Percentiles rank a stretch among this genome's conserved stretches.
Conservation (phyloP, 2,329 filamentous ascomycete species). For the Diaporthe destruens region DNA sequence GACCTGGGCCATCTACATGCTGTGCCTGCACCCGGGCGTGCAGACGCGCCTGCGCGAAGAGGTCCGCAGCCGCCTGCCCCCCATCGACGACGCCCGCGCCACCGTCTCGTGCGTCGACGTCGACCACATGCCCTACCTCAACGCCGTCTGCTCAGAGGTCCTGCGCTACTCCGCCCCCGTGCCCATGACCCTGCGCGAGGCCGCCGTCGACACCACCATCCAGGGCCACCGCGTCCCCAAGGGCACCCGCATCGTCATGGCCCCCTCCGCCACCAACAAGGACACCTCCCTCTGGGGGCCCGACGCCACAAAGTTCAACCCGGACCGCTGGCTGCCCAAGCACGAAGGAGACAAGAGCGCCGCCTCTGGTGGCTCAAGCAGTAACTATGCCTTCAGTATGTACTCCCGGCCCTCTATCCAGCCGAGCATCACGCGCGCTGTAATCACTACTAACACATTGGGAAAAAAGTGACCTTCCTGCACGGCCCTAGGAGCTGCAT, state of each 20-base stretch:
- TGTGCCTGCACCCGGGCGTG: slow-evolving; percentile 74
- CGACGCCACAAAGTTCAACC: slow-evolving; percentile 81
- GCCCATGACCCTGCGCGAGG: slow-evolving; percentile 76
- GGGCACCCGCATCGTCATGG: slow-evolving; percentile 76
- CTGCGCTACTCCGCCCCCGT: slow-evolving; percentile 81
- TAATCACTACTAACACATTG: not conserved
- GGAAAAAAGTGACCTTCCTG: slow-evolving; percentile 78
- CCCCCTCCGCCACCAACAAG: slow-evolving; percentile 77
- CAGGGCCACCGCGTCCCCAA: slow-evolving; percentile 75
- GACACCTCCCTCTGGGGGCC: slow-evolving; percentile 79
- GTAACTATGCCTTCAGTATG: slow-evolving; percentile 75
- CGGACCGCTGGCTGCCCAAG: slow-evolving; percentile 77
- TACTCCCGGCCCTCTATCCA: not conserved
- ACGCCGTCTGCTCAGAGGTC: slow-evolving; percentile 83
- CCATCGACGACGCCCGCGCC: slow-evolving; percentile 51
- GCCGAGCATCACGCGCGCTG: not conserved
- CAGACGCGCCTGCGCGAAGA: slow-evolving; percentile 78
- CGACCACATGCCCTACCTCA: slow-evolving; percentile 82
- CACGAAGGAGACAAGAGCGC: slow-evolving; percentile 54
- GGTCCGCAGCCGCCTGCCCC: slow-evolving; percentile 71
- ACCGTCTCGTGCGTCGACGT: slow-evolving; percentile 68
- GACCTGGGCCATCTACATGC: slow-evolving; percentile 80
- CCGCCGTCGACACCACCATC: slow-evolving; percentile 74
- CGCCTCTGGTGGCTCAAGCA: slow-evolving; percentile 78
- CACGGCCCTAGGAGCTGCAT: slow-evolving; percentile 91